Evolutionary conservation across 164 flowering plant genomes (phyloP).

Genomic region (Vitis vinifera): ASM3070453v1 NC_081816.1:5161501-5162000

Average conservation of each 20-base stretch:
- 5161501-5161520: constrained; percentile 37
- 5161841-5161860: constrained; percentile 50
- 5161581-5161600: background rate
- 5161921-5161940: constrained; percentile 55
- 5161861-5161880: constrained; percentile 66
- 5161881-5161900: constrained; percentile 41
- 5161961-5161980: constrained; percentile 61
- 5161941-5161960: constrained; percentile 45
- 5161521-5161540: constrained; percentile 46
- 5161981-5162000: constrained; percentile 40
- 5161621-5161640: background rate
- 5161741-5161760: constrained; percentile 50
- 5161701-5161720: too few species aligned
- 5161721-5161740: too few species aligned
- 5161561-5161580: constrained; percentile 39
- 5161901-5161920: constrained; percentile 50
- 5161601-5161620: background rate
- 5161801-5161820: constrained; percentile 43
- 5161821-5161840: constrained; percentile 57
- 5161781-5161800: constrained; percentile 55
- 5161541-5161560: constrained; percentile 51
- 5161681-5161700: too few species aligned
- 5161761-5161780: constrained; percentile 45
- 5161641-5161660: background rate
- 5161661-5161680: background rate